Conservation (phyloP, 225 moss, liverwort and hornwort genomes). For the Pseudisothecium myosuroides region DNA sequence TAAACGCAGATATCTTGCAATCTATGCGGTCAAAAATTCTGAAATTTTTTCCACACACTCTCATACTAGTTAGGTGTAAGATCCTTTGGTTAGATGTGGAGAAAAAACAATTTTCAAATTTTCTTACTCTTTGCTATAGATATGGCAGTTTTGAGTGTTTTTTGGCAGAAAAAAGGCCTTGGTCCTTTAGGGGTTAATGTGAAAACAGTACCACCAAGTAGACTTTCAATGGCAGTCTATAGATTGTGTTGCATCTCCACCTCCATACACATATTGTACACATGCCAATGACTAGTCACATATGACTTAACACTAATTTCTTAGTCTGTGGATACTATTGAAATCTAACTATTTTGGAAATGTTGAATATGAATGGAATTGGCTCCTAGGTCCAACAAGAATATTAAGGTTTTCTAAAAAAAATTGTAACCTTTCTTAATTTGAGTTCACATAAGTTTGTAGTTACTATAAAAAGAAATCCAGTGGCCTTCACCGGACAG, state of each 20-base stretch:
- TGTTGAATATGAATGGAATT: neutral
- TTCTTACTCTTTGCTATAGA: no score
- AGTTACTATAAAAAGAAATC: neutral
- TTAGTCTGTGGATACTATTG: neutral
- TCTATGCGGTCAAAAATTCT: no score
- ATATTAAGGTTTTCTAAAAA: neutral
- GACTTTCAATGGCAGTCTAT: neutral
- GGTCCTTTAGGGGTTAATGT: no score
- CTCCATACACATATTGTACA: neutral
- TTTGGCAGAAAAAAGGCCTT: no score
- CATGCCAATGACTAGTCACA: no score
- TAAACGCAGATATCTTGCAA: no score
- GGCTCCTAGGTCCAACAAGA: neutral
- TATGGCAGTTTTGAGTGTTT: no score
- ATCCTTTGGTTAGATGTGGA: no score
- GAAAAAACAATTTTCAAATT: no score
- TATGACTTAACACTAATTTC: neutral
- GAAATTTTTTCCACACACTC: no score
- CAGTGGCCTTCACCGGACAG: rapidly evolving
- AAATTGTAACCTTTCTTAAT: neutral
- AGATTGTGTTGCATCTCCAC: neutral
- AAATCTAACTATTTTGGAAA: neutral
- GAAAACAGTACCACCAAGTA: neutral
- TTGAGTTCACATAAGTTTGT: neutral
- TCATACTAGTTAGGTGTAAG: no score